phyloP scores from a whole-genome alignment of 345 rosid genomes.

The Heritiera fomes region DNA sequence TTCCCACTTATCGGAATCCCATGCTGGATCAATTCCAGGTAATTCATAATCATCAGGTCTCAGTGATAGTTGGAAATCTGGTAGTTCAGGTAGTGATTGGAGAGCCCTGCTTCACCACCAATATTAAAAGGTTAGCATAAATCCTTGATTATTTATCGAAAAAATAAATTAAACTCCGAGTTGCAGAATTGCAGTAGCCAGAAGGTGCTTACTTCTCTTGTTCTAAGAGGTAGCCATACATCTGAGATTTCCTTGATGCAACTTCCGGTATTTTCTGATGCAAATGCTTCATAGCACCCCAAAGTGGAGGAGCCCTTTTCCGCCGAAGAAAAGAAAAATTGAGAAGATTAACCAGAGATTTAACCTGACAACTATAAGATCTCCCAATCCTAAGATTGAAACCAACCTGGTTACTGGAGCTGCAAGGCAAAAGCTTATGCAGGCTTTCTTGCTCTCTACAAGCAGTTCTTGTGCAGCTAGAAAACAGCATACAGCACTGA shows the following conservation, averaged over 20 bases:
- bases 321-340: background rate
- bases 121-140: background rate
- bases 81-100: slow-evolving; percentile 79
- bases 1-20: slow-evolving; percentile 58
- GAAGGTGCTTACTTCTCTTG: slow-evolving; percentile 75
- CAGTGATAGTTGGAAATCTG: slow-evolving; percentile 80
- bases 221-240: slow-evolving; percentile 77
- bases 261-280: slow-evolving; percentile 91
- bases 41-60: slow-evolving; percentile 71
- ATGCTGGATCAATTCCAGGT: slow-evolving; percentile 61
- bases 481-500: slow-evolving; percentile 78
- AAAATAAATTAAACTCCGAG: background rate
- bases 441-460: slow-evolving; percentile 82
- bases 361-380: background rate
- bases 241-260: slow-evolving; percentile 79
- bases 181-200: background rate
- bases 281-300: slow-evolving; percentile 87
- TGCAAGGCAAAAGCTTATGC: slow-evolving; percentile 76
- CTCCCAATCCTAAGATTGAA: background rate
- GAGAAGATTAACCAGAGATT: background rate
- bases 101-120: slow-evolving; percentile 52
- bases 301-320: slow-evolving; percentile 72
- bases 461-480: slow-evolving; percentile 82
- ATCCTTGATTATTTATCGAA: background rate
- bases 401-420: slow-evolving; percentile 78